Evolutionary conservation across 2,329 filamentous ascomycete species (phyloP), one percentile per base, ranked within the genome.

Genomic region (Alternaria longipes): DNA sequence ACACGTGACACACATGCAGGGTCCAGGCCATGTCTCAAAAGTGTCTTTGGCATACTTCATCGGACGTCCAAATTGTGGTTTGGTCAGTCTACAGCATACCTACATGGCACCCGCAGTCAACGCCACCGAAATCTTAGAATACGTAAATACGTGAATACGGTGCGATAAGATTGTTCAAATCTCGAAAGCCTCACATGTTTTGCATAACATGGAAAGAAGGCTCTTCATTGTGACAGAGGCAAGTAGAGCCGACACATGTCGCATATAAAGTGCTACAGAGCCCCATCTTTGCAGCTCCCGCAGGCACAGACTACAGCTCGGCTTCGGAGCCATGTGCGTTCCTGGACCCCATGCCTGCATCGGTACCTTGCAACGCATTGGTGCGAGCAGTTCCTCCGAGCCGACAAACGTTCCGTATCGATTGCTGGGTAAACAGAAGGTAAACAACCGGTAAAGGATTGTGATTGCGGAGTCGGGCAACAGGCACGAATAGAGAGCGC

Each of bases 1-100:
- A 3, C 62, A 65, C 62, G 62, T 65, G 62, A 62, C 18, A 30
- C 14, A 62, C 14, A 62, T 56, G 52, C 60, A 62, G 60, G 60
- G 51, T 47, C 60, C 30, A 32, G 8, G 53, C 38, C 24, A 11
- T 47, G 9, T 28, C 30, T 32, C 16, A 12, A 20, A 26, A 30
- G 26, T 11, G 12, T 28, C n/a, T 20, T 32, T 28, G 26, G 18
- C 26, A 30, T 20, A 20, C 45, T 32, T 20, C 28, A 49, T 12
- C 28, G 14, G 18, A 28, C 18, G 18, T 3, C 16, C 44, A 30
- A 20, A 11, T 40, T 18, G 9, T 11, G 38, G 18, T 20, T 40
- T 18, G 38, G 18, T 40, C 8, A 12, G n/a, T 41, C 12, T 22
- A 4, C n/a, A 36, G 30, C 32, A 38, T 36, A 12, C 22, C 20